phyloP scores from a whole-genome alignment of 257 asterid species.

The Solanum etuberosum region DNA sequence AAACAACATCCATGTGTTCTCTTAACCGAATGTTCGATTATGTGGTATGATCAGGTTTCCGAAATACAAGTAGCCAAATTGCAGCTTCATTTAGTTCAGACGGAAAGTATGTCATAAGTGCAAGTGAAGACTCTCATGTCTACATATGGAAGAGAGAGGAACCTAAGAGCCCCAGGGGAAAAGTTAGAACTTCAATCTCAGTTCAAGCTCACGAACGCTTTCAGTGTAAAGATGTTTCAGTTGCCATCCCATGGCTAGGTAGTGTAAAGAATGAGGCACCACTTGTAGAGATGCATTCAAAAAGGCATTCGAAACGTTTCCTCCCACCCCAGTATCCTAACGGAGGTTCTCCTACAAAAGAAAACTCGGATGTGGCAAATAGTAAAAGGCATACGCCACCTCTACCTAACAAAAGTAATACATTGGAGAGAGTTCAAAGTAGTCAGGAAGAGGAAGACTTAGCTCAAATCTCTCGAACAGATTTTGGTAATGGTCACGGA shows the following conservation, averaged over 20 bases:
- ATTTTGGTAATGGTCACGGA: constrained; percentile 46
- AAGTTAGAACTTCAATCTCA: constrained; percentile 21
- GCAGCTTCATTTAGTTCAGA: constrained; percentile 70
- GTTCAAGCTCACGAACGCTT: constrained; percentile 61
- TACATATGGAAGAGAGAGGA: constrained; percentile 73
- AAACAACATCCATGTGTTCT: not conserved
- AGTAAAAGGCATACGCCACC: constrained; percentile 57
- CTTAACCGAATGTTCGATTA: not conserved
- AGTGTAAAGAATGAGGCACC: constrained; percentile 49
- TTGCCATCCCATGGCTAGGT: constrained; percentile 79
- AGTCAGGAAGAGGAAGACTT: constrained; percentile 38
- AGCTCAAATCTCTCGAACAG: constrained; percentile 26
- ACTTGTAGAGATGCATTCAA: constrained; percentile 52
- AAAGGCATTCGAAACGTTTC: constrained; percentile 53
- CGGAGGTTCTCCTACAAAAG: constrained; percentile 25
- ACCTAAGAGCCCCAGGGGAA: constrained; percentile 25
- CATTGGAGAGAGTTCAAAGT: constrained; percentile 9
- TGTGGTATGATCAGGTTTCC: constrained; percentile 38
- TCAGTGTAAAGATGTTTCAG: constrained; percentile 67
- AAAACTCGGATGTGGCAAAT: constrained; percentile 7
- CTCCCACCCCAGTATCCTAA: constrained; percentile 10
- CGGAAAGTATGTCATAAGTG: constrained; percentile 62
- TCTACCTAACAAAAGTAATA: constrained; percentile 36
- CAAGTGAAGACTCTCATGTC: constrained; percentile 85
- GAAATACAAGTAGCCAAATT: constrained; percentile 79